These are phyloP conservation scores for Penicillium sp. DNA, from an alignment of 2,329 filamentous ascomycete genomes.

Conservation along the genomic window DNA sequence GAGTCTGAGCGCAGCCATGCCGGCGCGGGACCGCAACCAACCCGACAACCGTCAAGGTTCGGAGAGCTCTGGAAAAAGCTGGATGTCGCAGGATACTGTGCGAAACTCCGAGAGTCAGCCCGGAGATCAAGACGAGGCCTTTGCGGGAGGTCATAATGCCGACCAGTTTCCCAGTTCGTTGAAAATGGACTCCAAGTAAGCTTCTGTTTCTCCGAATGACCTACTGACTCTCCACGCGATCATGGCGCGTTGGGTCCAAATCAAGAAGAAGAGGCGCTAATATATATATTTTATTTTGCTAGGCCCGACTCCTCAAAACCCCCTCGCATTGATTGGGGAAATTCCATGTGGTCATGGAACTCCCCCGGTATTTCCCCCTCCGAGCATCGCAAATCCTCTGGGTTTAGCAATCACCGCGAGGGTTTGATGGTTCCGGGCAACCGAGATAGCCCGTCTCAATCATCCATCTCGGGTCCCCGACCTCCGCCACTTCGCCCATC, in stretches of 20 bases:
- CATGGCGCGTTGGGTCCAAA: background rate
- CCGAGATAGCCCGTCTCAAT: constrained; percentile 26
- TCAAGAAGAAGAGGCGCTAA: background rate
- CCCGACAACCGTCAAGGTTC: constrained; percentile 39
- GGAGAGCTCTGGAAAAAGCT: constrained; percentile 41
- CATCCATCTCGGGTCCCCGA: constrained; percentile 21
- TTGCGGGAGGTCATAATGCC: constrained; percentile 26
- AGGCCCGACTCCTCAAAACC: constrained; percentile 27
- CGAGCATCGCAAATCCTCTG: constrained; percentile 34
- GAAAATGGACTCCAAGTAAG: constrained; percentile 34
- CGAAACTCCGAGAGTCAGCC: constrained; percentile 27
- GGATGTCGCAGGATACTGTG: constrained; percentile 41
- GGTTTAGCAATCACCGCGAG: constrained; percentile 36
- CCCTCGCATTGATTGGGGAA: constrained; percentile 28
- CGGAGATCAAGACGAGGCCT: constrained; percentile 19
- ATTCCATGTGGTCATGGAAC: constrained; percentile 34
- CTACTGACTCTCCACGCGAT: background rate
- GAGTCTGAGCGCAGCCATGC: constrained; percentile 30
- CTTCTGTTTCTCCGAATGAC: background rate
- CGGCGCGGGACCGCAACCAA: constrained; percentile 32
- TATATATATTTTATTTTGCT: background rate
- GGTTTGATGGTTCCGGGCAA: constrained; percentile 31
- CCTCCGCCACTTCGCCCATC: constrained; percentile 22
- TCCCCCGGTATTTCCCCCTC: constrained; percentile 37
- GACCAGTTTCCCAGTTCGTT: constrained; percentile 26